These are phyloP conservation scores for Sclerotinia nivalis DNA, from an alignment of 2,329 filamentous ascomycete species.

Conservation along the genomic window DNA sequence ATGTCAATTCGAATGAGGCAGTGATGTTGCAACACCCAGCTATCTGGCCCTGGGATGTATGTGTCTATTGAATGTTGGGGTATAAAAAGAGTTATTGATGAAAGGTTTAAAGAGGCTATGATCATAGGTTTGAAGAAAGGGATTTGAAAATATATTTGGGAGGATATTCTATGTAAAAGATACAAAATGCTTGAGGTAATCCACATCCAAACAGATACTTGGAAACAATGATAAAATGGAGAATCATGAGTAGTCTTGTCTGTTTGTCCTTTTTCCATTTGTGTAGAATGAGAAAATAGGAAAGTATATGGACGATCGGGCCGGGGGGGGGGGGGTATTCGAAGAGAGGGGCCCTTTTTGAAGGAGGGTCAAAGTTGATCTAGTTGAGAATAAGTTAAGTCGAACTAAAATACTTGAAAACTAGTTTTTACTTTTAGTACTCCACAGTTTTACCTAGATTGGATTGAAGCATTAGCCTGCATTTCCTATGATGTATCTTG, in stretches of 20 bases:
- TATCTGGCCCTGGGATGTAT: not conserved
- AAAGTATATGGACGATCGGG: conserved; percentile 35
- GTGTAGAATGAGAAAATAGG: conserved; percentile 26
- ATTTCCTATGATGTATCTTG: not conserved
- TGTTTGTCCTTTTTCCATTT: conserved; percentile 7
- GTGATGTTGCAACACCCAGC: conserved; percentile 3
- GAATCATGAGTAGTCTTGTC: conserved; percentile 18
- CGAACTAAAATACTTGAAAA: not conserved
- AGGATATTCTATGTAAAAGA: conserved; percentile 3
- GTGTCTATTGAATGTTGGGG: not conserved
- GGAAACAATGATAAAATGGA: conserved; percentile 6
- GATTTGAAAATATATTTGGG: conserved; percentile 9
- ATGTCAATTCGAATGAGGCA: conserved; percentile 22
- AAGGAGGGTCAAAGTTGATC: not conserved
- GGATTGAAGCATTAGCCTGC: not conserved
- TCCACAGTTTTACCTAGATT: not conserved
- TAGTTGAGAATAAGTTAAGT: not conserved
- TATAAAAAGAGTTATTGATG: not conserved
- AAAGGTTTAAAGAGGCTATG: conserved; percentile 10
- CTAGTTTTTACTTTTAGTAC: not conserved
- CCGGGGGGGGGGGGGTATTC: conserved; percentile 18
- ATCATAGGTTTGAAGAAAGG: conserved; percentile 9
- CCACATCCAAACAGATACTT: not conserved
- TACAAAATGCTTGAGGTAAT: not conserved
- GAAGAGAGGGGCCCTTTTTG: not conserved